A percentile compares a stretch with the other conserved stretches of the same genome.
Evolutionary conservation across 139 green algal species (phyloP).

Genomic region (Coelastrella sp.): DNA sequence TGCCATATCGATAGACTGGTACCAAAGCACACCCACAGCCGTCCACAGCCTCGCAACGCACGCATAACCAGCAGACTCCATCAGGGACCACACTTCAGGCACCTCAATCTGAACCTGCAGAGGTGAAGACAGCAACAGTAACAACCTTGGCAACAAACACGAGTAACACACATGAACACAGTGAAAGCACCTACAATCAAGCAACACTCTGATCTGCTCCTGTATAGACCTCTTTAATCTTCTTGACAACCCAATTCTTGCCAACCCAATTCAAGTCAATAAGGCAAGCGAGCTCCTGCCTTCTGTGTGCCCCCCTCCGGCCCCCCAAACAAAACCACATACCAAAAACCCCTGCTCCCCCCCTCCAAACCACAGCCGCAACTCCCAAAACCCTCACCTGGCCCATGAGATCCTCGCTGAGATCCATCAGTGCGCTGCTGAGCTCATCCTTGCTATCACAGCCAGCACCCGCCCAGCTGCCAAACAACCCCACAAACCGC

Average conservation of each 20-base stretch:
- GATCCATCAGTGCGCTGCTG: conserved; percentile 62
- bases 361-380: no score
- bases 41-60: conserved; percentile 66
- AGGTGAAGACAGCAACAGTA: not conserved
- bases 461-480: not conserved
- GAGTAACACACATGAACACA: no score
- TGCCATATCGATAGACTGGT: not conserved
- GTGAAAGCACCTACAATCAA: no score
- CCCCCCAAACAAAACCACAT: no score
- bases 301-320: no score
- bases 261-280: not conserved
- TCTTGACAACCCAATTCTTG: not conserved
- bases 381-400: conserved; percentile 54
- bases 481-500: conserved; percentile 64
- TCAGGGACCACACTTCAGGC: conserved; percentile 73
- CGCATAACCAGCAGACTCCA: conserved; percentile 75
- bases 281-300: not conserved
- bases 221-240: not conserved
- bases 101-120: conserved; percentile 73
- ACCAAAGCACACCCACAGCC: not conserved
- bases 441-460: conserved; percentile 62
- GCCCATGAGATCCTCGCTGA: conserved; percentile 73
- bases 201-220: no score
- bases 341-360: no score
- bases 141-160: not conserved